phyloP scores from a whole-genome alignment of 805 yeast species.

The Starmera quercuum region DNA sequence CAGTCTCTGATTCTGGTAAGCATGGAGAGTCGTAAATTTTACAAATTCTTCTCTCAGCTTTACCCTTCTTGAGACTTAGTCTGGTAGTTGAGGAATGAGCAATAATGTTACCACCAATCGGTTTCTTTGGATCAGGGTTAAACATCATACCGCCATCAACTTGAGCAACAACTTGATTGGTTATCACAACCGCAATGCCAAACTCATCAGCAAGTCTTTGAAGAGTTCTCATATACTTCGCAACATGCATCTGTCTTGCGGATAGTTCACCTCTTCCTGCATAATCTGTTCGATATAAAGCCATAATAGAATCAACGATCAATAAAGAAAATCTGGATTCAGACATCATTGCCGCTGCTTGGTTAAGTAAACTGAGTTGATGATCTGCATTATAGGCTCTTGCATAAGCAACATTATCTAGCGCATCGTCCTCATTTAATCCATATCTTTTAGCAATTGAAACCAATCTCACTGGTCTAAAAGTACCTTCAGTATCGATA shows the following conservation, averaged over 20 bases:
- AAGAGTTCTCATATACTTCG: slow-evolving; percentile 82
- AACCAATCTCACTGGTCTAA: slow-evolving; percentile 83
- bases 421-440: slow-evolving; percentile 85
- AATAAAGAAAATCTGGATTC: slow-evolving; percentile 84
- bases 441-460: slow-evolving; percentile 91
- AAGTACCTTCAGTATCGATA: slow-evolving; percentile 96
- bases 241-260: slow-evolving; percentile 91
- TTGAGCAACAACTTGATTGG: slow-evolving; percentile 96
- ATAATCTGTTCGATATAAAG: slow-evolving; percentile 89
- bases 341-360: slow-evolving; percentile 95
- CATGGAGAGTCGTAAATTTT: slow-evolving; percentile 96
- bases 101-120: slow-evolving; percentile 96
- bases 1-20: slow-evolving; percentile 90
- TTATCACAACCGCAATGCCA: slow-evolving; percentile 93
- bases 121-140: slow-evolving; percentile 96
- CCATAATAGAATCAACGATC: slow-evolving; percentile 97
- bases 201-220: slow-evolving; percentile 95
- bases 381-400: slow-evolving; percentile 97
- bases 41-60: slow-evolving; percentile 88
- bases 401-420: slow-evolving; percentile 95
- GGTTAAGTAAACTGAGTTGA: slow-evolving; percentile 75
- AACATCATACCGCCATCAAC: slow-evolving; percentile 81
- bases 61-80: slow-evolving; percentile 81
- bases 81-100: slow-evolving; percentile 97
- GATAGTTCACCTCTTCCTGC: slow-evolving; percentile 93